These are phyloP conservation scores for Elsinoe arachidis DNA, from an alignment of 2,329 filamentous ascomycete genomes.

Conservation along the genomic window DNA sequence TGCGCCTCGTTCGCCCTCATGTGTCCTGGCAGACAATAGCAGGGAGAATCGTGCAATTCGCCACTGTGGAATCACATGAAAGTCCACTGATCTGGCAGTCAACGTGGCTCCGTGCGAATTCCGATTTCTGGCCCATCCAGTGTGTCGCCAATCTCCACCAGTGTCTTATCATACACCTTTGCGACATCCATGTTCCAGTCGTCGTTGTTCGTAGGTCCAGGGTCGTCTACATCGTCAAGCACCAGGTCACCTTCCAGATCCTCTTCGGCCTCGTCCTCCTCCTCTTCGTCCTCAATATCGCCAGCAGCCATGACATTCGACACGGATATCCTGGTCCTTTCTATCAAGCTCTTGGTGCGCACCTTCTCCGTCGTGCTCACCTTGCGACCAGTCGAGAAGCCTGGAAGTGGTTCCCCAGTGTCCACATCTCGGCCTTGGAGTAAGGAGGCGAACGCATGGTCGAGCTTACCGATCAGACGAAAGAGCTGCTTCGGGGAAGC, in stretches of 20 bases:
- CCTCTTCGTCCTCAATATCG: slow-evolving; percentile 36
- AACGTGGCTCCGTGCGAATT: slow-evolving; percentile 34
- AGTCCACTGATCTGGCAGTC: not conserved
- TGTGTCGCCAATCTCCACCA: slow-evolving; percentile 63
- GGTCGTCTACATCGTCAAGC: slow-evolving; percentile 19
- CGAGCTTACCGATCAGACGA: slow-evolving; percentile 64
- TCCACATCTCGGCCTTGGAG: slow-evolving; percentile 59
- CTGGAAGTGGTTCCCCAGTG: slow-evolving; percentile 57
- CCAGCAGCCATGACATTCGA: slow-evolving; percentile 58
- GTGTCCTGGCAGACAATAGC: too few relatives aligned
- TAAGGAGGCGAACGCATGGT: slow-evolving; percentile 72
- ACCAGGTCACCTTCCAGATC: slow-evolving; percentile 37
- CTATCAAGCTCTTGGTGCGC: slow-evolving; percentile 70
- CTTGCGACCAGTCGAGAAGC: slow-evolving; percentile 53
- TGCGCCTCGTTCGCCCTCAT: too few relatives aligned
- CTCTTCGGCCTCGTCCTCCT: slow-evolving; percentile 30
- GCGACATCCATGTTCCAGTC: slow-evolving; percentile 60
- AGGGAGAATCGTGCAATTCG: too few relatives aligned
- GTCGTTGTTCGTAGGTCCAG: slow-evolving; percentile 22
- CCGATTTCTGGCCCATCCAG: slow-evolving; percentile 46
- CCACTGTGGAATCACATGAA: not conserved
- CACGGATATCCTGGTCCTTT: slow-evolving; percentile 62
- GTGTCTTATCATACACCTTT: slow-evolving; percentile 69
- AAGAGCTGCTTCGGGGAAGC: slow-evolving; percentile 62
- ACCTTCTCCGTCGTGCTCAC: slow-evolving; percentile 85